A percentile compares a stretch with the other conserved stretches of the same genome.
phyloP scores from a whole-genome alignment of 1,284 basidiomycete genomes.

The Ustilago lituana region DNA sequence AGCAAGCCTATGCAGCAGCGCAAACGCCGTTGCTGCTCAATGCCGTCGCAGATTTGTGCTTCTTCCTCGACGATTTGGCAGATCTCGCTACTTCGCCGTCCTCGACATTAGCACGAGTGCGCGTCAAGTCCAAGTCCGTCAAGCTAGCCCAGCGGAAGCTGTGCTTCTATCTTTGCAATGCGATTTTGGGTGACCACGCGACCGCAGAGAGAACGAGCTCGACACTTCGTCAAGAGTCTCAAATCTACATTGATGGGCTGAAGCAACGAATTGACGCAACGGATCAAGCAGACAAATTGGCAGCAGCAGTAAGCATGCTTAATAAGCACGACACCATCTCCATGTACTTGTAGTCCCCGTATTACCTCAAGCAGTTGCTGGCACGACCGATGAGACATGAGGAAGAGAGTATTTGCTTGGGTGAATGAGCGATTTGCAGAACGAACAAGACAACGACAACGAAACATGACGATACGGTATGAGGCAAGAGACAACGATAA shows the following conservation, averaged over 20 bases:
- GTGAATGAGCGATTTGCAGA: conserved; percentile 7
- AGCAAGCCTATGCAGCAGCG: conserved; percentile 18
- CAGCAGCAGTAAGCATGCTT: conserved; percentile 17
- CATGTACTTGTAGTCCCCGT: not conserved
- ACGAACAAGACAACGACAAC: conserved; percentile 1
- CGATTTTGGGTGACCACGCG: not conserved
- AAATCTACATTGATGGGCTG: not conserved
- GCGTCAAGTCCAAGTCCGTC: conserved; percentile 2
- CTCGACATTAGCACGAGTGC: not conserved
- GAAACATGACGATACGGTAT: conserved; percentile 1
- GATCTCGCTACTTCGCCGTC: not conserved
- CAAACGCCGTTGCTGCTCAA: conserved; percentile 28
- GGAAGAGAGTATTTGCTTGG: conserved; percentile 3
- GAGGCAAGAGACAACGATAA: not conserved
- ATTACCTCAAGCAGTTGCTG: too few species aligned
- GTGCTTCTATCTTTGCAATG: conserved; percentile 29
- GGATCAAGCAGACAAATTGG: conserved; percentile 24
- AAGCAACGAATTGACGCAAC: conserved; percentile 2
- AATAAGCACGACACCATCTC: not conserved
- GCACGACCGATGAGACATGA: not conserved
- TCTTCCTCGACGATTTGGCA: conserved; percentile 16
- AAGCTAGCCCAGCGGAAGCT: conserved; percentile 34
- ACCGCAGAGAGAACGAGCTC: not conserved
- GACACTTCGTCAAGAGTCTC: conserved; percentile 5
- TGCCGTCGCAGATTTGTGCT: conserved; percentile 27